Base-by-base conservation (phyloP, 1,139 yeast genomes). In the Magnusiomyces fungicola region DNA sequence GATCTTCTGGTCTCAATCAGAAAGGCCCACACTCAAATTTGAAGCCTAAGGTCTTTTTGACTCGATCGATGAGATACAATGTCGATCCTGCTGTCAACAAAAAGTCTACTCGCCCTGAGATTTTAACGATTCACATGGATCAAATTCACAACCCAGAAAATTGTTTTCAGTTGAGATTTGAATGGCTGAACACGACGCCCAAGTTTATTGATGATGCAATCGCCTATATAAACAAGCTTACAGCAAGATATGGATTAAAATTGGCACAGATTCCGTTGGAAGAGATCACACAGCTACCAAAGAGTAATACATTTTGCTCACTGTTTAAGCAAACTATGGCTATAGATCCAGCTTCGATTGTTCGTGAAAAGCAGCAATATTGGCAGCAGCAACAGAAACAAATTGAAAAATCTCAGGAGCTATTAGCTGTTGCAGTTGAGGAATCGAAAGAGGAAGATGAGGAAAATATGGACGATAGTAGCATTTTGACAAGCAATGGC, bases 191-290 rank as follows among this genome's bases (percentile, higher is more conserved):
- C 53, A 82, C 96, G 0, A 88, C 97, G 0, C 85, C 95, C 0
- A 85, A 83, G 61, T 75, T 92, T 46, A 82, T 94, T 51, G 98
- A 94, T 58, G 97, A 92, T 58, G 73, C 88, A n/a, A 76, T 94
- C 29, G 81, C 76, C 39, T 78, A 79, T 47, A 83, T 97, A 85
- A 78, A 89, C 0, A 74, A 96, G 51, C 71, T 83, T 42, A 88
- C 96, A 59, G 95, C 87, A 54, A 68, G 94, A 48, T 89, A 87
- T 63, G 98, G 97, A 0, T 72, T 90, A 56, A 79, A 79, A 51
- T 69, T 94, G 48, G 95, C 88, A n/a, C 97, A 92, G 61, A 81
- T 92, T 0, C 97, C 97, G 0, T 86, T 96, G 82, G 81, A 79
- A 51, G 97, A 90, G 60, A 73, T 89, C 36, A 81, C 92, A 59